Percentiles rank a stretch among this genome's conserved stretches.
phyloP scores from a whole-genome alignment of 129 eudicot species.

The Glebionis coronaria region DNA sequence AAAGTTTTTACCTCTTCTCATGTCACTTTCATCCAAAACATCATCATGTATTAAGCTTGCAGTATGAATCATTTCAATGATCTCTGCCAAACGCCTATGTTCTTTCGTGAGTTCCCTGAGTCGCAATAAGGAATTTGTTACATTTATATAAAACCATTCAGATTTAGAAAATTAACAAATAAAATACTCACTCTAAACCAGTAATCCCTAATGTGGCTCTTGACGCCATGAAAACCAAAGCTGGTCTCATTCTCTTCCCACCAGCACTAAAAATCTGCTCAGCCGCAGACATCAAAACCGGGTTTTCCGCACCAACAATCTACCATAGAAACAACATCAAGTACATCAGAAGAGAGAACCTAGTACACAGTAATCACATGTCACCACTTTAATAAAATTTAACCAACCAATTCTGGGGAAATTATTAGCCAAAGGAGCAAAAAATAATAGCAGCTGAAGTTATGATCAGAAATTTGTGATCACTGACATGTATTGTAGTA shows the following conservation, averaged over 20 bases:
- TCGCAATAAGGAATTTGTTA: conserved; percentile 5
- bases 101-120: conserved; percentile 83
- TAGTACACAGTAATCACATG: not conserved
- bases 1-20: conserved; percentile 73
- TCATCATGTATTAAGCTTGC: conserved; percentile 97
- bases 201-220: conserved; percentile 78
- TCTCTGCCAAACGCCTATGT: conserved; percentile 93
- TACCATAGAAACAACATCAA: conserved; percentile 36
- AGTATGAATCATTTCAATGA: conserved; percentile 94
- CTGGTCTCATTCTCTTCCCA: conserved; percentile 98
- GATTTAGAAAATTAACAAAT: conserved; percentile 3
- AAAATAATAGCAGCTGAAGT: too few relatives aligned
- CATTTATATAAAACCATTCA: conserved; percentile 1
- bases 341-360: not conserved
- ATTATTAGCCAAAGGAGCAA: not conserved
- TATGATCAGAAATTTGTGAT: not conserved
- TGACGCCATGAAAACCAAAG: conserved; percentile 86
- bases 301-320: conserved; percentile 99
- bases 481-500: not conserved
- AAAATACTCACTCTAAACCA: conserved; percentile 65
- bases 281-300: conserved; percentile 90
- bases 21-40: conserved; percentile 90
- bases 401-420: not conserved
- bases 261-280: conserved; percentile 98
- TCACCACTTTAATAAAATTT: not conserved